A percentile compares a stretch with the other conserved stretches of the same genome.
phyloP scores from a whole-genome alignment of 768 basidiomycete genomes.

The Collybia mongolica region DNA sequence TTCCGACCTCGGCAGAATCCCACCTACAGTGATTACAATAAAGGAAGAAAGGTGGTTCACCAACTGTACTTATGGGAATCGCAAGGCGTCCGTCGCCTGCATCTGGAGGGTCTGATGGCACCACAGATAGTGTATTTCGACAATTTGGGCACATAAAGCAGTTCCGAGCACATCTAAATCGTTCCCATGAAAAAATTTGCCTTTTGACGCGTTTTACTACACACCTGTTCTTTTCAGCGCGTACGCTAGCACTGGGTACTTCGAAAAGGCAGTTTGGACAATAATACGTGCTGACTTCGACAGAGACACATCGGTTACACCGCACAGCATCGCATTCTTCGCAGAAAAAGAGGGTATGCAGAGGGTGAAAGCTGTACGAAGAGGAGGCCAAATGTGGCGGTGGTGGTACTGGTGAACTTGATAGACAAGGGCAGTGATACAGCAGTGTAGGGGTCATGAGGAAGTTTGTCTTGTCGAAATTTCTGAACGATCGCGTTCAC shows the following conservation, averaged over 20 bases:
- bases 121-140: slow-evolving; percentile 84
- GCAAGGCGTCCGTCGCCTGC: slow-evolving; percentile 52
- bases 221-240: slow-evolving; percentile 95
- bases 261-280: slow-evolving; percentile 99
- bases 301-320: slow-evolving; percentile 87
- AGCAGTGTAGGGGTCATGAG: slow-evolving; percentile 36
- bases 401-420: slow-evolving; percentile 58
- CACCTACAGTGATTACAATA: slow-evolving; percentile 93
- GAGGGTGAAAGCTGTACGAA: slow-evolving; percentile 75
- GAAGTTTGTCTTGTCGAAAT: too few species aligned
- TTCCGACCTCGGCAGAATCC: slow-evolving; percentile 90
- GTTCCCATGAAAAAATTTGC: slow-evolving; percentile 9
- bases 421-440: slow-evolving; percentile 79
- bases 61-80: slow-evolving; percentile 56
- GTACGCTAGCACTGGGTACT: slow-evolving; percentile 96
- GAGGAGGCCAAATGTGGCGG: slow-evolving; percentile 79
- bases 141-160: slow-evolving; percentile 98
- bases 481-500: too few species aligned
- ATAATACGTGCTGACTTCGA: slow-evolving; percentile 96
- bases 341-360: slow-evolving; percentile 91
- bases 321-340: slow-evolving; percentile 97
- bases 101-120: slow-evolving; percentile 84
- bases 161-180: slow-evolving; percentile 87
- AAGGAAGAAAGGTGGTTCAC: slow-evolving; percentile 88
- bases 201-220: slow-evolving; percentile 3